phyloP scores from a whole-genome alignment of 768 basidiomycete species.

The Piloderma croceum region DNA sequence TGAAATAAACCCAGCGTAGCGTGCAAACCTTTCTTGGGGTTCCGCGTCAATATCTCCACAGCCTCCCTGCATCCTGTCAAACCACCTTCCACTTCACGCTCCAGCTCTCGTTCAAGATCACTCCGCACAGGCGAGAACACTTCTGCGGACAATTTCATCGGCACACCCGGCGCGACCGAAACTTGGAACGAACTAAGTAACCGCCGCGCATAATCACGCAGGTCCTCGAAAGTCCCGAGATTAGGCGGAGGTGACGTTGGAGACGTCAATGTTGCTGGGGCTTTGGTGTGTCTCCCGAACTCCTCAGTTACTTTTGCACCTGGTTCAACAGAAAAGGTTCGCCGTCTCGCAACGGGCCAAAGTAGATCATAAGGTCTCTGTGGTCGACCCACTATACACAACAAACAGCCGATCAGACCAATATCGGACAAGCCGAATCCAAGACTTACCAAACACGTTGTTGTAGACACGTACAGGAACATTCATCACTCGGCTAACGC shows the following conservation, averaged over 20 bases:
- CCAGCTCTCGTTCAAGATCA: constrained; percentile 26
- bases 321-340: constrained; percentile 28
- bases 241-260: constrained; percentile 3
- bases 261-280: neutral
- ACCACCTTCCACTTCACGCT: constrained; percentile 39
- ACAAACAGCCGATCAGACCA: constrained; percentile 4
- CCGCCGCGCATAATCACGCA: constrained; percentile 48
- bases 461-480: constrained; percentile 91
- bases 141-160: constrained; percentile 23
- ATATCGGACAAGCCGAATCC: neutral
- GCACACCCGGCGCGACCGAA: constrained; percentile 20
- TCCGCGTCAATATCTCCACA: constrained; percentile 85
- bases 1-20: constrained; percentile 1
- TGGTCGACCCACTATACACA: constrained; percentile 42
- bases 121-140: constrained; percentile 18
- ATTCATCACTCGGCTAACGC: constrained; percentile 74
- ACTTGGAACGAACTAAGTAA: constrained; percentile 44
- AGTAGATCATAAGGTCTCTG: constrained; percentile 75
- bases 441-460: constrained; percentile 63
- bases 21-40: constrained; percentile 76
- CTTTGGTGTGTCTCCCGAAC: neutral
- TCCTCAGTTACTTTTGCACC: neutral
- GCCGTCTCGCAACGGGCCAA: constrained; percentile 59
- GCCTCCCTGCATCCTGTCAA: constrained; percentile 70
- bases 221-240: constrained; percentile 35